These are phyloP conservation scores for Colletotrichum plurivorum DNA, from an alignment of 2,329 filamentous ascomycete species.

Conservation along the genomic window DNA sequence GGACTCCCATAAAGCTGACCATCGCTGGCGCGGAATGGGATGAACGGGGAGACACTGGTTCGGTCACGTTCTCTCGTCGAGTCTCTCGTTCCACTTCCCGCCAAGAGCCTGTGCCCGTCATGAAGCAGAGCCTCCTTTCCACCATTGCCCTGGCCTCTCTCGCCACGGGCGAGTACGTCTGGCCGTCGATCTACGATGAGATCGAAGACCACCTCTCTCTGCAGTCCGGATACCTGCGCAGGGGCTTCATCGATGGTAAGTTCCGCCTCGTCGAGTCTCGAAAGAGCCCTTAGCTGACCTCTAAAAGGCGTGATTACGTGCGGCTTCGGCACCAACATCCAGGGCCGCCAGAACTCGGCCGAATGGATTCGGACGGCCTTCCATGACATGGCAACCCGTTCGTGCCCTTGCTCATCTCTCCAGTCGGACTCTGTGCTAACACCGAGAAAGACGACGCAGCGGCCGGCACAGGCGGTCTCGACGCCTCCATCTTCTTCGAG, in stretches of 20 bases:
- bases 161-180: slow-evolving; percentile 29
- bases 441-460: slow-evolving; percentile 33
- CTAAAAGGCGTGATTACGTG: slow-evolving; percentile 41
- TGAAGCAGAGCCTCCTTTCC: slow-evolving; percentile 30
- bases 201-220: slow-evolving; percentile 39
- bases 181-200: slow-evolving; percentile 38
- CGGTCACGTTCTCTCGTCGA: slow-evolving; percentile 3
- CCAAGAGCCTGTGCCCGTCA: not conserved
- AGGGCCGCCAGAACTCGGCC: slow-evolving; percentile 43
- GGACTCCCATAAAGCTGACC: slow-evolving; percentile 6
- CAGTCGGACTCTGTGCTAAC: not conserved
- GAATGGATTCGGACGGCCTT: slow-evolving; percentile 48
- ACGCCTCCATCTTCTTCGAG: slow-evolving; percentile 47
- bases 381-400: slow-evolving; percentile 45
- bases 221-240: slow-evolving; percentile 34
- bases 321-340: slow-evolving; percentile 36
- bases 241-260: slow-evolving; percentile 38
- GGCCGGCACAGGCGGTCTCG: slow-evolving; percentile 44
- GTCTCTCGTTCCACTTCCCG: not conserved
- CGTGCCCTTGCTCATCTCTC: not conserved
- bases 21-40: not conserved
- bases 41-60: not conserved
- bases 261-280: no score
- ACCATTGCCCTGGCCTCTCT: slow-evolving; percentile 27
- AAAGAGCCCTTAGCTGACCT: not conserved